Evolutionary conservation across 2,329 filamentous ascomycete species (phyloP), one percentile per base, ranked within the genome.

Genomic region (Sordariomycetes sp.): DNA sequence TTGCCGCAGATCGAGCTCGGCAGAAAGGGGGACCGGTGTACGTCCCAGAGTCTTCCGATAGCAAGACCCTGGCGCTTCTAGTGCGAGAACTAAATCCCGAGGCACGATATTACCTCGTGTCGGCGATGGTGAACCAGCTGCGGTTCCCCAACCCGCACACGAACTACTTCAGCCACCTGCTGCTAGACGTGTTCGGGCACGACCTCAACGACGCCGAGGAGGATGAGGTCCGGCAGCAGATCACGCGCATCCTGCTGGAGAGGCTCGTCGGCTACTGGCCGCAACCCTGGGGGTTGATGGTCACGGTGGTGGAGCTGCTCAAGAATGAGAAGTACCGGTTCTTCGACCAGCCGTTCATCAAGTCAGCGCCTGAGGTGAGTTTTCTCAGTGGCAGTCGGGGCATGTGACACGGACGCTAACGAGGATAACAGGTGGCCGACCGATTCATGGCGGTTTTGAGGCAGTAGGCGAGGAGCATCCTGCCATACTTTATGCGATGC

Each of bases 231-330:
- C 89, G 93, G 40, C 88, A 97, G 74, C 90, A 95, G 70, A 93
- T 99, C 60, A 90, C 90, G 57, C 85, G 93, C 53, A 85, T 97
- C 25, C 76, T 99, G 53, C 78, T 97, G 43, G 94, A 99, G 77
- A 85, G 94, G 54, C 77, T 97, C 53, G 83, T 95, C 60, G 88
- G 90, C 24, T 90, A 90, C 70, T 90, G 92, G 74, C 93, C 93
- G 57, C 93, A 97, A 70, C 93, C 95, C 20, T 97, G 93, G 93
- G 95, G 95, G 14, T 76, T 99, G 51, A 86, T 97, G 69, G 86
- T 92, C 62, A 93, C 91, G 40, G 81, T 96, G 61, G 76, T 94
- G 62, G 94, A 97, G 75, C 80, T 99, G 59, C 79, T 96, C 64
- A 95, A 96, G 78, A 97, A 96, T 69, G 86, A 89, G 58, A 89